Evolutionary conservation across 306 rosid genomes (phyloP), one percentile per base, ranked within the genome.

Genomic region (Lagenaria siceraria): DNA sequence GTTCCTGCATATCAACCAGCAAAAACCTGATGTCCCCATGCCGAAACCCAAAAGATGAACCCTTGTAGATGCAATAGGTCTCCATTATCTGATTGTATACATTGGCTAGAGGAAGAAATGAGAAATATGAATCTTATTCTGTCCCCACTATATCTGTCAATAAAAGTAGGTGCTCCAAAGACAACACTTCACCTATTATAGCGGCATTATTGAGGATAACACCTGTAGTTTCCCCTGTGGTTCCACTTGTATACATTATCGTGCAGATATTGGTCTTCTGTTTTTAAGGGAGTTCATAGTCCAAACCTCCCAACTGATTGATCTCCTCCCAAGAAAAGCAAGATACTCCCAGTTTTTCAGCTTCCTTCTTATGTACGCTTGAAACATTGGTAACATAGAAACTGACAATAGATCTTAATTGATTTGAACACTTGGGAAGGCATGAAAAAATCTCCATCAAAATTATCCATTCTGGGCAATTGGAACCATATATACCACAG

Each of bases 241-340:
- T 94, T 84, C 98, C 98, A 83, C 98, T 94, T 24, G 98, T 94
- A 68, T 94, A 91, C 96, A 92, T 94, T 82, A 94, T 86, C 63
- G 96, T 88, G 89, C 95, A 89, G 48, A 87, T 82, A 69, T 85
- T 73, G 22, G 77, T 84, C 84, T 82, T 92, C 82, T 58, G 87
- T 81, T 89, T 92, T 24, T 58, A 43, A 61, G 98, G 97, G 33
- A 87, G 84, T 78, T 90, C 95, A 49, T 56, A 76, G 66, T 81
- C 89, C 75, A 80, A 29, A 83, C 78, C 83, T 77, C 96, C 98
- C 95, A 87, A 49, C 76, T 88, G 87, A 77, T 87, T 85, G 75
- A 94, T 92, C 78, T 90, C 96, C 76, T 64, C 94, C 98, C 95
- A 92, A 4, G 97, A 87, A 83, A 85, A 92, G 85, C 96, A 92